Base-by-base conservation (phyloP, 2,329 filamentous ascomycete species). In the Pestalotiopsis sp. region DNA sequence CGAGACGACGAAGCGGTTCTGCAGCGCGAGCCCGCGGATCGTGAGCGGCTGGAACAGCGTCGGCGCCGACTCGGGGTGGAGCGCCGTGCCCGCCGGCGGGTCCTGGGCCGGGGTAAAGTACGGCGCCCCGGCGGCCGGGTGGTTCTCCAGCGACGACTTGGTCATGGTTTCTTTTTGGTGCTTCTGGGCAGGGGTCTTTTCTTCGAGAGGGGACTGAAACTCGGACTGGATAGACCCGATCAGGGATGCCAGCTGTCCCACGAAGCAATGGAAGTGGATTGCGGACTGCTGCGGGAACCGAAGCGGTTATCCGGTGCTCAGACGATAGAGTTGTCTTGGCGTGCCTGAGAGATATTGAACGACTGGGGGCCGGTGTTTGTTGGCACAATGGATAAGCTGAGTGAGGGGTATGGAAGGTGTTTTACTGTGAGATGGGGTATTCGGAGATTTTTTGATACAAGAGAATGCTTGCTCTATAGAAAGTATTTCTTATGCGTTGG, bases 21-120 rank as follows among this genome's bases (percentile, higher is more conserved):
- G 80, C 27, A 90, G 79, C 52, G 81, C 83, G 71, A 94, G 97
- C 70, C 97, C 82, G 67, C 88, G 85, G 72, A 89, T 86, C 68
- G 78, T 82, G 70, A 90, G 79, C 12, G 88, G 88, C 68, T 81
- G 83, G 80, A 88, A 89, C 67, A 90, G 79, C 4, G 85, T 88
- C 41, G 87, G 86, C 6, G 84, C 79, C 45, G 79, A 76, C 20
- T 73, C 76, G 55, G 77, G 74, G 67, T 81, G 73, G n/a, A 84
- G 72, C 12, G 85, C 80, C 9, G 85, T 84, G 67, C 86, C 87
- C n/a, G 82, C 79, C 0, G 85, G 81, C 11, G 86, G 86, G 2
- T 80, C 75, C 77, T 89, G 87, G 0, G 77, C 81, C n/a, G 87
- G 87, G 2, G 86, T 88, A 78, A 82, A 89, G 77, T 80, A 89